A percentile compares a stretch with the other conserved stretches of the same genome.
These are phyloP conservation scores for Spathaspora arborariae DNA, from an alignment of 805 yeast genomes.

Conservation along the genomic window DNA sequence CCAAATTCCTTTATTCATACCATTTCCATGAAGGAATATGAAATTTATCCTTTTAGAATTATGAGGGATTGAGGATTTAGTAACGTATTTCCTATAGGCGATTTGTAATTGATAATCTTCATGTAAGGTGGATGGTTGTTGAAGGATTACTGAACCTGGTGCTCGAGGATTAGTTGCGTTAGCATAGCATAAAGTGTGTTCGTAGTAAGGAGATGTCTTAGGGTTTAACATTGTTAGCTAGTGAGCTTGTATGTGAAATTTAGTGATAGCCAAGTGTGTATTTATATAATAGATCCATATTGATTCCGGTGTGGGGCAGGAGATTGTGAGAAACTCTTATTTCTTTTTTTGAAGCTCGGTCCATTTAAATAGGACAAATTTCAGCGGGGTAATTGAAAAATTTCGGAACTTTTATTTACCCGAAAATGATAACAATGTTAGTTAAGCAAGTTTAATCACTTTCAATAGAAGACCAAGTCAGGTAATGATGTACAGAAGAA, in stretches of 20 bases:
- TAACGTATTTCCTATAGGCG: slow-evolving; percentile 44
- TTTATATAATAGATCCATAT: not conserved
- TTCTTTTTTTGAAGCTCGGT: not conserved
- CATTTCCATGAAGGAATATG: slow-evolving; percentile 58
- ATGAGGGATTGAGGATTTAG: slow-evolving; percentile 13
- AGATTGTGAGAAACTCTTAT: not conserved
- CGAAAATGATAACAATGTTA: no score
- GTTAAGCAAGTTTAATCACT: no score
- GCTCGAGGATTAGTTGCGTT: slow-evolving; percentile 36
- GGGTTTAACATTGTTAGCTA: slow-evolving; percentile 11
- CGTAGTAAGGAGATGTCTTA: slow-evolving; percentile 8
- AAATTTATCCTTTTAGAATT: slow-evolving; percentile 37
- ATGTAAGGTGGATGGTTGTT: slow-evolving; percentile 26
- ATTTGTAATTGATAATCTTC: slow-evolving; percentile 41
- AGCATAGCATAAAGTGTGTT: slow-evolving; percentile 10
- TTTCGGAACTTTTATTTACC: not conserved
- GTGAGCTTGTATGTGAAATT: no score
- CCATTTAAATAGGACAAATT: not conserved
- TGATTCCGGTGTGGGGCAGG: not conserved
- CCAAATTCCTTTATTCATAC: slow-evolving; percentile 68
- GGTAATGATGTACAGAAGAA: no score
- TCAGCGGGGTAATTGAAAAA: not conserved
- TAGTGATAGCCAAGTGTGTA: not conserved
- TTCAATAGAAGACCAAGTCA: no score
- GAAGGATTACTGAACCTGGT: slow-evolving; percentile 23